A percentile compares a stretch with the other conserved stretches of the same genome.
These are phyloP conservation scores for Metrosideros polymorpha DNA, from an alignment of 441 rosid genomes.

Conservation along the genomic window DNA sequence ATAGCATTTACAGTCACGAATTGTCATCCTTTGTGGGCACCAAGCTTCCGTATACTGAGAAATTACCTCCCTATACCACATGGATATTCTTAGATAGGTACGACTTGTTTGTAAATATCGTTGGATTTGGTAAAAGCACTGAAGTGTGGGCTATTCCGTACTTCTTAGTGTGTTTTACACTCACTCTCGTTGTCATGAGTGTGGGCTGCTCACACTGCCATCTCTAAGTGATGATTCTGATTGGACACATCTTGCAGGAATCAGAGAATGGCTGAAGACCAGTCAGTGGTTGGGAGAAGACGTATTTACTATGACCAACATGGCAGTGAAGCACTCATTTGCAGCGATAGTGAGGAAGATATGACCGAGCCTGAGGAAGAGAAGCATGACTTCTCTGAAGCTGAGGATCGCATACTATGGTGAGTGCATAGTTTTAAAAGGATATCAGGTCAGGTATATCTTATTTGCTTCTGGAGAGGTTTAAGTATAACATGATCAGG, in stretches of 20 bases:
- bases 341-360: slow-evolving; percentile 68
- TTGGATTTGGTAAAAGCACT: neutral
- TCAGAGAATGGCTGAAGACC: slow-evolving; percentile 79
- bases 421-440: slow-evolving; percentile 15
- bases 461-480: neutral
- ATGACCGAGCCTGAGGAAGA: slow-evolving; percentile 50
- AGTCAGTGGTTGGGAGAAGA: slow-evolving; percentile 81
- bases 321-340: slow-evolving; percentile 89
- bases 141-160: too few species aligned
- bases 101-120: neutral
- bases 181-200: neutral
- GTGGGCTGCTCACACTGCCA: neutral
- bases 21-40: slow-evolving; percentile 28
- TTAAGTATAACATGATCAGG: neutral
- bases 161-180: neutral
- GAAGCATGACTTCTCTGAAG: slow-evolving; percentile 49
- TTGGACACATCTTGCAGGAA: slow-evolving; percentile 34
- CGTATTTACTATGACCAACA: slow-evolving; percentile 65
- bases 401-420: slow-evolving; percentile 65
- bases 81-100: slow-evolving; percentile 73
- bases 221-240: neutral
- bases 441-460: neutral
- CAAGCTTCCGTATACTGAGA: slow-evolving; percentile 47
- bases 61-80: slow-evolving; percentile 58
- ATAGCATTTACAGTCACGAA: slow-evolving; percentile 47